Base-by-base conservation (phyloP, 2,329 filamentous ascomycete species). In the Colletotrichum sp. region DNA sequence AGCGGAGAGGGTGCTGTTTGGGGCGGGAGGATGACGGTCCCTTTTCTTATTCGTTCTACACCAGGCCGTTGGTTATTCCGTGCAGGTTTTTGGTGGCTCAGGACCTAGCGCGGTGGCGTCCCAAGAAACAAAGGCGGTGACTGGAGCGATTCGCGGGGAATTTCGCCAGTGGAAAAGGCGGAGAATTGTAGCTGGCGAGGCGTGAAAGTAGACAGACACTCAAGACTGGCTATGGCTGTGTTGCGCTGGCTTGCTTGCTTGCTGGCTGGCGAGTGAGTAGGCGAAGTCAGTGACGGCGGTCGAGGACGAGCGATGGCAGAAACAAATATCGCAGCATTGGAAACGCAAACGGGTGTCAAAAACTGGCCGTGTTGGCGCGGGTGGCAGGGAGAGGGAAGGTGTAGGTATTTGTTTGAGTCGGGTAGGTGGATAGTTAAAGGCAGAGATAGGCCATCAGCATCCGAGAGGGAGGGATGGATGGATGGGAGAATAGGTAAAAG, bases 111-210 rank as follows among this genome's bases (percentile, higher is more conserved):
- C 67, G 71, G 77, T 78, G 67, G 76, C 76, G 77, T 74, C 70
- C 72, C 71, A 69, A 70, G 70, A 78, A 76, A 77, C 76, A 78
- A 78, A 77, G 77, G 77, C 77, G 77, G 77, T 78, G 77, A 78
- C 77, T 71, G 65, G 73, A 70, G 75, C 59, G 76, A 78, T 72
- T 75, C 61, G 76, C 72, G 77, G 73, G 77, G 67, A 63, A 63
- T 70, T 75, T 72, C 69, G 73, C 73, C 73, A 68, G 70, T 75
- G 32, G 15, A 59, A 72, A 63, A 72, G 30, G 55, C 68, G 63
- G 55, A 75, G 71, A 65, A 67, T 39, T 55, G 67, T 59, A 69
- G 72, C 66, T 71, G 28, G 57, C 75, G 66, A 61, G 67, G 39
- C 77, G 67, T 64, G 66, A 71, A 34, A 63, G 73, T 30, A 71